These are phyloP conservation scores for Ogataea allantospora DNA, from an alignment of 805 yeast genomes.

Conservation along the genomic window DNA sequence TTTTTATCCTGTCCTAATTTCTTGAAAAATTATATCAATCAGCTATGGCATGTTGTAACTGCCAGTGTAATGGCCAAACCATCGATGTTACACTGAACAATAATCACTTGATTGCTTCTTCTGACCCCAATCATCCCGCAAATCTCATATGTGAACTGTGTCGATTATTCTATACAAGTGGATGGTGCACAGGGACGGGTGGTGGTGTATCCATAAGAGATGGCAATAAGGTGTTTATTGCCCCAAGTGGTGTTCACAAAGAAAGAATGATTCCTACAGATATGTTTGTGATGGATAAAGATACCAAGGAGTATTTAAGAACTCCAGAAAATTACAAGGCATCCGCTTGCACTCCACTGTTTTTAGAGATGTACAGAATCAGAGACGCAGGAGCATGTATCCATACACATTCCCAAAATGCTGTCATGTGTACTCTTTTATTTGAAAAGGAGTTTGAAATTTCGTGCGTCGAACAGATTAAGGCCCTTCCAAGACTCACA, in stretches of 20 bases:
- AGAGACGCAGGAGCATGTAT: slow-evolving; percentile 88
- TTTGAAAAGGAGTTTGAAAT: slow-evolving; percentile 72
- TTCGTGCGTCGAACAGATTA: slow-evolving; percentile 84
- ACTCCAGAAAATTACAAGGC: slow-evolving; percentile 73
- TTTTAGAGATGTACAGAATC: slow-evolving; percentile 62
- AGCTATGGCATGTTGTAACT: slow-evolving; percentile 12
- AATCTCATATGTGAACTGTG: slow-evolving; percentile 82
- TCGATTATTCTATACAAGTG: slow-evolving; percentile 67
- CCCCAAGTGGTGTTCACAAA: slow-evolving; percentile 97
- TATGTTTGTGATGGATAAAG: slow-evolving; percentile 71
- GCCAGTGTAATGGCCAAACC: slow-evolving; percentile 3
- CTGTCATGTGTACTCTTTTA: slow-evolving; percentile 75
- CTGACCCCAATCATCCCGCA: slow-evolving; percentile 61
- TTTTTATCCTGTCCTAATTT: slow-evolving; percentile 30
- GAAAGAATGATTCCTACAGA: slow-evolving; percentile 81
- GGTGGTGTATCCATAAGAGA: slow-evolving; percentile 85
- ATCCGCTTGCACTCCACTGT: slow-evolving; percentile 92
- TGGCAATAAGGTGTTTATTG: slow-evolving; percentile 61
- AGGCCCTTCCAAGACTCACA: slow-evolving; percentile 75
- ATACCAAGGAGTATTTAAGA: slow-evolving; percentile 50
- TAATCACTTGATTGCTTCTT: slow-evolving; percentile 22
- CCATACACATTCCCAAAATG: slow-evolving; percentile 89
- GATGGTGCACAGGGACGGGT: slow-evolving; percentile 96
- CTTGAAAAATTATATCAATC: background rate
- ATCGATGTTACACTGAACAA: slow-evolving; percentile 5